Evolutionary conservation across 1,139 yeast species (phyloP).

Genomic region (Wickerhamomyces sp.): DNA sequence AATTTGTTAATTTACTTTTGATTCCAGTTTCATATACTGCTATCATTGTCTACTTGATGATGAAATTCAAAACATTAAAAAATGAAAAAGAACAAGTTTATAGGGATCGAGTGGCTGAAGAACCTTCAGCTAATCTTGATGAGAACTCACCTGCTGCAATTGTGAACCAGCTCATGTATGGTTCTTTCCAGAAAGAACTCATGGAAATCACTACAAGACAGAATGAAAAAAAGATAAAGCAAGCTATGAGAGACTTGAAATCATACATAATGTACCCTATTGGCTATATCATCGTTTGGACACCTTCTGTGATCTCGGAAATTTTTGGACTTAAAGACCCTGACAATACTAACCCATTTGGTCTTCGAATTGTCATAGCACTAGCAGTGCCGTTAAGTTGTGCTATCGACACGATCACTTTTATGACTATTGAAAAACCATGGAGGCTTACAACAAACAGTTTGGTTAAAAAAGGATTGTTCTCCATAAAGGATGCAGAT

Average conservation of each 20-base stretch:
- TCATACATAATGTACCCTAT: slow-evolving; percentile 19
- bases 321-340: slow-evolving; percentile 5
- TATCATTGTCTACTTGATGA: slow-evolving; percentile 14
- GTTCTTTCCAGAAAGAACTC: slow-evolving; percentile 16
- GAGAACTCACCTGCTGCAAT: not conserved
- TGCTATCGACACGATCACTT: slow-evolving; percentile 16
- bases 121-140: not conserved
- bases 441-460: slow-evolving; percentile 15
- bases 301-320: slow-evolving; percentile 13
- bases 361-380: slow-evolving; percentile 9
- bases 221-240: slow-evolving; percentile 7
- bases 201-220: slow-evolving; percentile 10
- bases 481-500: not conserved
- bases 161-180: slow-evolving; percentile 3
- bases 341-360: slow-evolving; percentile 5
- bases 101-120: slow-evolving; percentile 1
- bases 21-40: slow-evolving; percentile 15
- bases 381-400: slow-evolving; percentile 18
- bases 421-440: slow-evolving; percentile 20
- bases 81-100: slow-evolving; percentile 8
- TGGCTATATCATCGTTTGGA: slow-evolving; percentile 20
- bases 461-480: not conserved
- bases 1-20: slow-evolving; percentile 14
- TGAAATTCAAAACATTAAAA: slow-evolving; percentile 8
- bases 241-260: slow-evolving; percentile 15